Conservation (phyloP, 169 alveolate species). For the Plasmodium billcollinsi region DNA sequence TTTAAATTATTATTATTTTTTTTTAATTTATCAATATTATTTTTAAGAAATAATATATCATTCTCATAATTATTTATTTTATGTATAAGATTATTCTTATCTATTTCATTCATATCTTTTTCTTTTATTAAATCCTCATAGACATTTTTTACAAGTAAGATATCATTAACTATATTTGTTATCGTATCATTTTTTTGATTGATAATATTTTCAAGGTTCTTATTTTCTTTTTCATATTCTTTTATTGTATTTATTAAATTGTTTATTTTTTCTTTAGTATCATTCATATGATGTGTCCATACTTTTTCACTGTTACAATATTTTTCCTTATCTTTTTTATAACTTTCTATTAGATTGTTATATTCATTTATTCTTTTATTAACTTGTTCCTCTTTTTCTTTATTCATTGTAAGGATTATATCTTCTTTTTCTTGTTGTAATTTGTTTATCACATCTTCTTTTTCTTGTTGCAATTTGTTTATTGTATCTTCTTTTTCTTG, state of each 20-base stretch:
- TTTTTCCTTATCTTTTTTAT: background rate
- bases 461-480: background rate
- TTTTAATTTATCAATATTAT: slow-evolving; percentile 18
- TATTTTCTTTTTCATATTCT: slow-evolving; percentile 22
- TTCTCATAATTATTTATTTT: slow-evolving; percentile 29
- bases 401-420: background rate
- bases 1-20: slow-evolving; percentile 29
- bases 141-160: slow-evolving; percentile 47
- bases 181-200: slow-evolving; percentile 41
- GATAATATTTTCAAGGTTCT: slow-evolving; percentile 5
- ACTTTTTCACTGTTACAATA: background rate
- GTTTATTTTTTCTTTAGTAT: slow-evolving; percentile 14
- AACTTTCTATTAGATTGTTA: background rate
- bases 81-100: slow-evolving; percentile 23
- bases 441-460: no score
- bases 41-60: slow-evolving; percentile 27
- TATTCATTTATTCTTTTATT: no score
- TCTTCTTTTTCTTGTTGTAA: background rate
- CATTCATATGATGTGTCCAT: slow-evolving; percentile 1
- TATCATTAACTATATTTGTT: slow-evolving; percentile 61
- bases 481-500: background rate
- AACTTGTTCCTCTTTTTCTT: slow-evolving; percentile 17
- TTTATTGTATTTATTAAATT: slow-evolving; percentile 2
- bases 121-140: slow-evolving; percentile 59
- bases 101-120: slow-evolving; percentile 43